Conservation (phyloP, 139 green algal species). For the Raphidocelis subcapitata region DNA sequence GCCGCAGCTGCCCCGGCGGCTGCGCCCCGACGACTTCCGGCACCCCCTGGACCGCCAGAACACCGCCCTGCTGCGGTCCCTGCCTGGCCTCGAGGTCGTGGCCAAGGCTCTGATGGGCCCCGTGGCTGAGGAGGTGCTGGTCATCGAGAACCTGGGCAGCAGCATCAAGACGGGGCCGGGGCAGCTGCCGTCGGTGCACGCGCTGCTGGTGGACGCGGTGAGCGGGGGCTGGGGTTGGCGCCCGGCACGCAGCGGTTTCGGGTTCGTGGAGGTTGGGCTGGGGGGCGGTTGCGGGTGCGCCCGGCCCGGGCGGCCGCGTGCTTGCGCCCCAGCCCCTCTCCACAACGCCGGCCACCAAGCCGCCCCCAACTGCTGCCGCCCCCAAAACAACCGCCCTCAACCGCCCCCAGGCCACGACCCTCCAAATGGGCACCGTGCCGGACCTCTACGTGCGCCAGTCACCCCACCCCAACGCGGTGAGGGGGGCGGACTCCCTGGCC, state of each 20-base stretch:
- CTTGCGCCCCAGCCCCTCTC: too few relatives aligned
- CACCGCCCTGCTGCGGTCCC: constrained; percentile 74
- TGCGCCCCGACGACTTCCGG: constrained; percentile 24
- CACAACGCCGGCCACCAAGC: too few relatives aligned
- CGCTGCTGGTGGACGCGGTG: constrained; percentile 73
- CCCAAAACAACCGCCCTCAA: too few relatives aligned
- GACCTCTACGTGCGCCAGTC: constrained; percentile 87
- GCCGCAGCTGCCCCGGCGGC: neutral
- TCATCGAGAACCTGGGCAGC: constrained; percentile 93
- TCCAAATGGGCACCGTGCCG: constrained; percentile 23
- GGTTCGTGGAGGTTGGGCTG: too few relatives aligned
- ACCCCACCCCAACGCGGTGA: too few relatives aligned
- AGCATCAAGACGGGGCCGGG: constrained; percentile 75
- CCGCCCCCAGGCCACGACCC: neutral
- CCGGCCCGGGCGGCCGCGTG: too few relatives aligned
- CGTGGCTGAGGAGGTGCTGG: constrained; percentile 82
- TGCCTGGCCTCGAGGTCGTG: constrained; percentile 85
- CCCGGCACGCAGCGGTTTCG: too few relatives aligned
- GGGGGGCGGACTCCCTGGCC: too few relatives aligned
- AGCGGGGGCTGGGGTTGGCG: too few relatives aligned
- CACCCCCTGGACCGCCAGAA: constrained; percentile 97
- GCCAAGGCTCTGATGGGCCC: constrained; percentile 75
- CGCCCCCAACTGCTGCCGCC: too few relatives aligned
- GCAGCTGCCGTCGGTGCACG: constrained; percentile 85
- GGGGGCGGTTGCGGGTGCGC: too few relatives aligned